Evolutionary conservation across 2,329 filamentous ascomycete species (phyloP).

Genomic region (Proliferodiscus dingleyae): DNA sequence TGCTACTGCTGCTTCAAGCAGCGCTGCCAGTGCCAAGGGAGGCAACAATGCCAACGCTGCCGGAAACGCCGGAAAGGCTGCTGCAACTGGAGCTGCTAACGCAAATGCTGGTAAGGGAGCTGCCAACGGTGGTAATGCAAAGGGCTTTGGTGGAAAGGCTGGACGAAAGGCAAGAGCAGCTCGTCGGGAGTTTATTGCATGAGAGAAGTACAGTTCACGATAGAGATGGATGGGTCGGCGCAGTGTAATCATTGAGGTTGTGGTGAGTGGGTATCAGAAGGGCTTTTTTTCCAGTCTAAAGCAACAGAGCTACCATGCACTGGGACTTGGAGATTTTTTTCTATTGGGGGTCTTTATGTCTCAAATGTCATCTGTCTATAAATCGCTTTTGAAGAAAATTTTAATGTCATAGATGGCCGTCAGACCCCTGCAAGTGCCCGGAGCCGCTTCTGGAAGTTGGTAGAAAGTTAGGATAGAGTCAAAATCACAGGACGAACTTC

Average conservation of each 20-base stretch:
- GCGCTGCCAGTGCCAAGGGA: conserved; percentile 6
- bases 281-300: conserved; percentile 12
- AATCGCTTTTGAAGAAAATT: conserved; percentile 11
- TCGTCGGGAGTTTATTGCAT: conserved; percentile 21
- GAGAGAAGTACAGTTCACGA: conserved; percentile 4
- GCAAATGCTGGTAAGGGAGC: not conserved
- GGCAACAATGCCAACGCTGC: conserved; percentile 30
- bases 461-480: not conserved
- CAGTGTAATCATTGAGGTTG: conserved; percentile 16
- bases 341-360: conserved; percentile 9
- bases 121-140: conserved; percentile 2
- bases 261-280: conserved; percentile 8
- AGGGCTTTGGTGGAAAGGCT: conserved; percentile 3
- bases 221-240: conserved; percentile 6
- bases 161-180: conserved; percentile 7
- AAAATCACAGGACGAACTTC: not conserved
- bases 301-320: conserved; percentile 1
- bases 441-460: not conserved
- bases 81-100: conserved; percentile 7
- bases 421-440: not conserved
- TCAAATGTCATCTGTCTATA: conserved; percentile 18
- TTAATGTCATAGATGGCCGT: conserved; percentile 13
- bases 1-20: not conserved
- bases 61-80: conserved; percentile 11
- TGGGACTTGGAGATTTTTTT: conserved; percentile 10